Conservation (phyloP, 306 rosid genomes). For the Dicorynia guianensis region DNA sequence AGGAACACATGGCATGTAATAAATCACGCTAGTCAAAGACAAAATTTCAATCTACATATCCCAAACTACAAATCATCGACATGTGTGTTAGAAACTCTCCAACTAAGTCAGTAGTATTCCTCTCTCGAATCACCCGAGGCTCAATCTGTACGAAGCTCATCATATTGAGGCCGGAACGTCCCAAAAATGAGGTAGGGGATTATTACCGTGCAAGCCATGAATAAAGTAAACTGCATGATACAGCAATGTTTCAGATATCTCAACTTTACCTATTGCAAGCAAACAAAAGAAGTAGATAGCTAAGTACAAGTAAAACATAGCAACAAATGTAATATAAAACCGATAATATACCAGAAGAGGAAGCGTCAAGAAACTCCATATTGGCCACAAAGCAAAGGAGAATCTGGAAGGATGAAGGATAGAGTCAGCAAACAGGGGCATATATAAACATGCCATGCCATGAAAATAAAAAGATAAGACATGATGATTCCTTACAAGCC, state of each 20-base stretch:
- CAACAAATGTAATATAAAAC: slow-evolving; percentile 17
- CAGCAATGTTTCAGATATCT: slow-evolving; percentile 42
- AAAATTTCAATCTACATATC: slow-evolving; percentile 54
- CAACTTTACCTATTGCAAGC: slow-evolving; percentile 16
- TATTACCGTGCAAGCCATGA: slow-evolving; percentile 96
- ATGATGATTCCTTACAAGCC: slow-evolving; percentile 71
- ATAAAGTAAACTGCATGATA: slow-evolving; percentile 87
- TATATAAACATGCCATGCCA: slow-evolving; percentile 3
- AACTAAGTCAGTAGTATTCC: slow-evolving; percentile 62
- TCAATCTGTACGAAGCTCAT: slow-evolving; percentile 85
- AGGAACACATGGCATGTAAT: slow-evolving; percentile 47
- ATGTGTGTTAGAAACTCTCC: slow-evolving; percentile 61
- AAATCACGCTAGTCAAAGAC: slow-evolving; percentile 44
- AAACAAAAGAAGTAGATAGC: slow-evolving; percentile 29
- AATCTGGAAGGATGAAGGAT: slow-evolving; percentile 54
- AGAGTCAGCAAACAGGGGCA: slow-evolving; percentile 45
- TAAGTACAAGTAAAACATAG: slow-evolving; percentile 13
- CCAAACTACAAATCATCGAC: slow-evolving; percentile 45
- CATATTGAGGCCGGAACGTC: slow-evolving; percentile 69
- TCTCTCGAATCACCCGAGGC: slow-evolving; percentile 50
- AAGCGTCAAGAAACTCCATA: slow-evolving; percentile 90
- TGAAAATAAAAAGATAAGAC: slow-evolving; percentile 14
- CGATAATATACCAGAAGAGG: slow-evolving; percentile 85
- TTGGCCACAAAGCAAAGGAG: slow-evolving; percentile 94
- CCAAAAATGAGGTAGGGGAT: slow-evolving; percentile 78